Evolutionary conservation across 176 grass and related monocot species (phyloP).

Genomic region (bread wheat (Triticum aestivum)): DNA sequence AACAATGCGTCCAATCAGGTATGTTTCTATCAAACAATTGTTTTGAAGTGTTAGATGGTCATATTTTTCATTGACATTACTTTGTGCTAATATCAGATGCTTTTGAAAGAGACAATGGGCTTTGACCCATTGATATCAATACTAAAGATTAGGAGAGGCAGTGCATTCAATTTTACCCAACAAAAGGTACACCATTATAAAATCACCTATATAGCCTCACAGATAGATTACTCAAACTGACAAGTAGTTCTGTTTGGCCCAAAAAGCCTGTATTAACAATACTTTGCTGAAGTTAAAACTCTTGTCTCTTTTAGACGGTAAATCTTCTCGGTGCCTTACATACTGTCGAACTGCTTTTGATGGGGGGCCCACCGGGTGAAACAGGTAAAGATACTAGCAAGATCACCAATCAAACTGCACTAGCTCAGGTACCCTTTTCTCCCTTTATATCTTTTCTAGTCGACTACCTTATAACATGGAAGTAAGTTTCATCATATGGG

Average conservation of each 20-base stretch:
- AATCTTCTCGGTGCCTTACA: conserved; percentile 91
- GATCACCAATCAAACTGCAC: conserved; percentile 84
- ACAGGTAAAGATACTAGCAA: conserved; percentile 78
- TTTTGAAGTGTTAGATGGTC: conserved; percentile 32
- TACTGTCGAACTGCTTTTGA: conserved; percentile 94
- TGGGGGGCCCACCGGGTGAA: conserved; percentile 49
- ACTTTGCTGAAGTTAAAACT: conserved; percentile 39
- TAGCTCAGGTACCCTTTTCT: conserved; percentile 68
- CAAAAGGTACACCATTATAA: conserved; percentile 68
- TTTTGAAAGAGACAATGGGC: conserved; percentile 96
- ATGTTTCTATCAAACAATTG: conserved; percentile 25
- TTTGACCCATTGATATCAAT: conserved; percentile 97
- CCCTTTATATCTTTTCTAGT: conserved; percentile 6
- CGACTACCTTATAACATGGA: not conserved
- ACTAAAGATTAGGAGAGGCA: conserved; percentile 95
- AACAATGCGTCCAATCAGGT: conserved; percentile 93
- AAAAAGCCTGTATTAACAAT: conserved; percentile 31
- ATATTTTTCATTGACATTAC: conserved; percentile 25
- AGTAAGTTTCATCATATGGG: conserved; percentile 31
- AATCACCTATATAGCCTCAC: conserved; percentile 12
- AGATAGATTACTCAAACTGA: conserved; percentile 1
- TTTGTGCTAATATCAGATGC: conserved; percentile 64
- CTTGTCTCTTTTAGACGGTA: conserved; percentile 80
- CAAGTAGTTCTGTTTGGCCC: conserved; percentile 2
- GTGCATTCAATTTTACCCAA: conserved; percentile 99